A percentile compares a stretch with the other conserved stretches of the same genome.
phyloP scores from a whole-genome alignment of 192 early-diverging fungal species.

The Backusella liffmaniae region DNA sequence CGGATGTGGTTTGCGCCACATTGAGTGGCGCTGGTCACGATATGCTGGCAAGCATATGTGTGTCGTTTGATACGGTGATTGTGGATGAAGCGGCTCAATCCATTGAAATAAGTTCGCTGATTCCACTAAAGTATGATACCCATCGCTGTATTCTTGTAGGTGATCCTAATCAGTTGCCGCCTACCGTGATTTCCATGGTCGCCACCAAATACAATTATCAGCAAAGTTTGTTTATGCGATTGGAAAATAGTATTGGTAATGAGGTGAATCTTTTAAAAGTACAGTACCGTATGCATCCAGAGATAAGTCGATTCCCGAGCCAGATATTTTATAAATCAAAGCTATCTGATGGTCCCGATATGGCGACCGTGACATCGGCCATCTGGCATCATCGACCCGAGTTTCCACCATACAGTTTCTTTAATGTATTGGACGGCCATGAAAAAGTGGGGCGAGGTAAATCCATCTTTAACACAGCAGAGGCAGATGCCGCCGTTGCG shows the following conservation, averaged over 20 bases:
- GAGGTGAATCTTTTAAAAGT: conserved; percentile 81
- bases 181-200: conserved; percentile 78
- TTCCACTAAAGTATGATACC: conserved; percentile 83
- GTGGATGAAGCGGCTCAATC: conserved; percentile 97
- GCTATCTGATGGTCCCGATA: conserved; percentile 73
- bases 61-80: conserved; percentile 83
- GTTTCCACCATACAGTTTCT: conserved; percentile 79
- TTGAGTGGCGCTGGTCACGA: conserved; percentile 88
- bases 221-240: conserved; percentile 84
- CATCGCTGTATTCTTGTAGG: conserved; percentile 88
- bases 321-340: conserved; percentile 74
- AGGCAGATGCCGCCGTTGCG: conserved; percentile 70
- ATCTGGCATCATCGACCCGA: conserved; percentile 67
- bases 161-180: conserved; percentile 92
- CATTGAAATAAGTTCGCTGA: conserved; percentile 82
- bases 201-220: conserved; percentile 76
- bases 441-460: conserved; percentile 62
- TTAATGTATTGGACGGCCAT: conserved; percentile 65
- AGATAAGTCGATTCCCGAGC: conserved; percentile 82
- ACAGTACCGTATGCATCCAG: conserved; percentile 97
- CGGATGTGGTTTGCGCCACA: conserved; percentile 85
- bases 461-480: conserved; percentile 78
- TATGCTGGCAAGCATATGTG: conserved; percentile 58
- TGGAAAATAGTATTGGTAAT: conserved; percentile 66
- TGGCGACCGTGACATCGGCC: conserved; percentile 60